Conservation (phyloP, 2,329 filamentous ascomycete genomes). For the Aquanectria penicillioides region DNA sequence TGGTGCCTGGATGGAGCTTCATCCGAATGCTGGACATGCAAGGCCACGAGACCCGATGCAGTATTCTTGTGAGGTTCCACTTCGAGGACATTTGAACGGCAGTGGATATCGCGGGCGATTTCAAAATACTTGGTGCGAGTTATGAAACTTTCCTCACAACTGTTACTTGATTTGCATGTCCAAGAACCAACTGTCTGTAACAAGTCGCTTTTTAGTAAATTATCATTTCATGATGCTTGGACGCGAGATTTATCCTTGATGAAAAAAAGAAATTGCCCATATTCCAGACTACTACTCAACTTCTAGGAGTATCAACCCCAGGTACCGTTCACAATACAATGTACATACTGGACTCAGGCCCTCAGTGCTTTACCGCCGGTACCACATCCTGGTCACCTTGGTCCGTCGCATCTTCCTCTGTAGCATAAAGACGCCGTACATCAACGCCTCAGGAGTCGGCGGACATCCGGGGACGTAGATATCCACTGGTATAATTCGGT, state of each 20-base stretch:
- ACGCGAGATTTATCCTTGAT: too few species aligned
- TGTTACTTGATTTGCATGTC: too few species aligned
- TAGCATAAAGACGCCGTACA: slow-evolving; percentile 71
- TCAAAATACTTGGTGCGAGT: not conserved
- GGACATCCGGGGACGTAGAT: slow-evolving; percentile 74
- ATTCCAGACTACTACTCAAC: too few species aligned
- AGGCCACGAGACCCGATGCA: slow-evolving; percentile 71
- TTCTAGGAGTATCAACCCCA: too few species aligned
- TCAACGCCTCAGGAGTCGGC: slow-evolving; percentile 58
- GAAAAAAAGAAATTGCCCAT: too few species aligned
- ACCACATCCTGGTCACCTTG: slow-evolving; percentile 60
- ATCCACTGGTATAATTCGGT: slow-evolving; percentile 74
- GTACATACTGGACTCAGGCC: too few species aligned
- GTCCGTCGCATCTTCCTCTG: slow-evolving; percentile 74
- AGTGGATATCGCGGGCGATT: not conserved
- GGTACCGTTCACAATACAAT: too few species aligned
- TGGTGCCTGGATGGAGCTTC: slow-evolving; percentile 68
- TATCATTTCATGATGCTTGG: too few species aligned
- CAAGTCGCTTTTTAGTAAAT: too few species aligned
- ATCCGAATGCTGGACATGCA: slow-evolving; percentile 72
- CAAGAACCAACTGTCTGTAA: too few species aligned
- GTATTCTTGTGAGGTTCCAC: slow-evolving; percentile 70
- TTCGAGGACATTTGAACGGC: slow-evolving; percentile 52
- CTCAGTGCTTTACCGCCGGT: slow-evolving; percentile 45
- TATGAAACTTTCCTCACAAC: not conserved